Conservation (phyloP, 106 monocot species). For the Hemerocallis citrina region DNA sequence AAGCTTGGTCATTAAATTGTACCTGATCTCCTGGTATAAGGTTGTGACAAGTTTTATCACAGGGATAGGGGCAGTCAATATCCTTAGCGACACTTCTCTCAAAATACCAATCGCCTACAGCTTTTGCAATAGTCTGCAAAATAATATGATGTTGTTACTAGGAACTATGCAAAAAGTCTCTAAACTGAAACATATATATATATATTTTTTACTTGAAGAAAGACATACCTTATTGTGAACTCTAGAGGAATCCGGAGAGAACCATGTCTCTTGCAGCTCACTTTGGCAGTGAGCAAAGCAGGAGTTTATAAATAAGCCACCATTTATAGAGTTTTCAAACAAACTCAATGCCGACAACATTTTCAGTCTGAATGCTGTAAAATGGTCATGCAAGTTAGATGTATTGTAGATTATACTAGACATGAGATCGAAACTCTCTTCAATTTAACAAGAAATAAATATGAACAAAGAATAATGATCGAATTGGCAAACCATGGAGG, state of each 20-base stretch:
- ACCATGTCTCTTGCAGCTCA: slow-evolving; percentile 79
- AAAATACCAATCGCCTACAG: slow-evolving; percentile 85
- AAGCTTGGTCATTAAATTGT: no score
- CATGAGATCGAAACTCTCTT: background rate
- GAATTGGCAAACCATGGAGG: slow-evolving; percentile 72
- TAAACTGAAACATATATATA: background rate
- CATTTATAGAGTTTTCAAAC: slow-evolving; percentile 13
- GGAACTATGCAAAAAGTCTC: no score
- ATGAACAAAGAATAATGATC: no score
- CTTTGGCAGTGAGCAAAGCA: slow-evolving; percentile 95
- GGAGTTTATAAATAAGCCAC: slow-evolving; percentile 78
- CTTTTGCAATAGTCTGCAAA: slow-evolving; percentile 58
- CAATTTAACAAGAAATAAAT: no score
- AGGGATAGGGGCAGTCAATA: slow-evolving; percentile 73
- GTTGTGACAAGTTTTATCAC: slow-evolving; percentile 55
- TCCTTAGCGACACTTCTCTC: slow-evolving; percentile 32
- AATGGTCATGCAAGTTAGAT: background rate
- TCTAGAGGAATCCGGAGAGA: slow-evolving; percentile 47
- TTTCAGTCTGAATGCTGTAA: slow-evolving; percentile 51
- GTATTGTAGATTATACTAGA: background rate
- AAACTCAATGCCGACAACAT: slow-evolving; percentile 44
- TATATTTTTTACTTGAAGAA: no score
- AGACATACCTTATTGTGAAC: slow-evolving; percentile 54
- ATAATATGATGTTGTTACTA: background rate
- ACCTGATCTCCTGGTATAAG: slow-evolving; percentile 4